Evolutionary conservation across 2,329 filamentous ascomycete genomes (phyloP).

Genomic region (Emericellopsis cladophorae): DNA sequence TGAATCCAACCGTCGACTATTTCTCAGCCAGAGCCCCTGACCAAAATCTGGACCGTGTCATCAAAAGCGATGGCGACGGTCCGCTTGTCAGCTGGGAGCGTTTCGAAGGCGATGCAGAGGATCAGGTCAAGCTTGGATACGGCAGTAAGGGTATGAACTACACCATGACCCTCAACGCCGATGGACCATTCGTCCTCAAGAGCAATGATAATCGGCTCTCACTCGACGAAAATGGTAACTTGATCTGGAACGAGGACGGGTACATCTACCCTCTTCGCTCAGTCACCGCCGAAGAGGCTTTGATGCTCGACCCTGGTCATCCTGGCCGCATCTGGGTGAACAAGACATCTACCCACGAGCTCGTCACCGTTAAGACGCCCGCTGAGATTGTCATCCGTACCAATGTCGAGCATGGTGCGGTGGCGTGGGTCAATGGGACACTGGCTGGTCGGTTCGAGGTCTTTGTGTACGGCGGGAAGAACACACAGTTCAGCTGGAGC

Average conservation of each 20-base stretch:
- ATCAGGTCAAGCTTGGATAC: conserved; percentile 1
- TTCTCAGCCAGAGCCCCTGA: conserved; percentile 22
- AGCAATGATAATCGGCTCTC: conserved; percentile 28
- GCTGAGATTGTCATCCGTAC: conserved; percentile 26
- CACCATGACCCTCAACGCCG: conserved; percentile 21
- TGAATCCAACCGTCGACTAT: conserved; percentile 20
- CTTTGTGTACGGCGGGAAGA: conserved; percentile 38
- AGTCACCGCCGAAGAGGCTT: conserved; percentile 25
- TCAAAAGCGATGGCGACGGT: conserved; percentile 4
- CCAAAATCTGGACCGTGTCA: conserved; percentile 28
- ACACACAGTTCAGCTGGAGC: conserved; percentile 38
- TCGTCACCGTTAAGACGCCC: conserved; percentile 18
- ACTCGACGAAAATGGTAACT: conserved; percentile 16
- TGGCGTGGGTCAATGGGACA: conserved; percentile 30
- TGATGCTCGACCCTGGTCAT: conserved; percentile 31
- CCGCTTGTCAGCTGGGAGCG: conserved; percentile 19
- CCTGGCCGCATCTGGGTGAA: conserved; percentile 41
- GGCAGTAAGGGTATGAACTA: conserved; percentile 33
- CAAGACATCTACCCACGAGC: conserved; percentile 25
- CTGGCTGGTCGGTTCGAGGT: conserved; percentile 40
- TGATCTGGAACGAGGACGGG: conserved; percentile 29
- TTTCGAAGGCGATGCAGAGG: background rate
- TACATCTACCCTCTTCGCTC: conserved; percentile 34
- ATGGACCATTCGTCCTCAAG: conserved; percentile 28
- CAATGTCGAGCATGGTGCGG: conserved; percentile 29